These are phyloP conservation scores for Oryza rufipogon DNA, from an alignment of 176 grass and related monocot genomes.

Conservation along the genomic window DNA sequence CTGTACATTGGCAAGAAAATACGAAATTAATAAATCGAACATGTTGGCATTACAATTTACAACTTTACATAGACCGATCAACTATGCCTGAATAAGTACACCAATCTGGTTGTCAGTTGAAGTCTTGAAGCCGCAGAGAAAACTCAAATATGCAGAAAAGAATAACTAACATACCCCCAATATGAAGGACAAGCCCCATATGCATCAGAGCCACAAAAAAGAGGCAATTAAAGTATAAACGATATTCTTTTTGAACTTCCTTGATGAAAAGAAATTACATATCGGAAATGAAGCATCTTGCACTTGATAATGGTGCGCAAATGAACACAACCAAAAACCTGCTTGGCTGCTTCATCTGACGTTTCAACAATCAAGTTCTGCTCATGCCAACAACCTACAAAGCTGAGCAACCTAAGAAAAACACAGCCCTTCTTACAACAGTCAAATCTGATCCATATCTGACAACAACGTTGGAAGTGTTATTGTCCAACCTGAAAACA, in stretches of 20 bases:
- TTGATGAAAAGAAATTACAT: conserved; percentile 13
- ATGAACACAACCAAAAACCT: conserved; percentile 5
- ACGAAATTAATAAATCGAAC: neutral
- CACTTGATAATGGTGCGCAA: neutral
- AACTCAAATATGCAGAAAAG: neutral
- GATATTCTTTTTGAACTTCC: conserved; percentile 28
- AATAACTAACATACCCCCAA: neutral
- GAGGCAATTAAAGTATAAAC: neutral
- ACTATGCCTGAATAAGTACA: neutral
- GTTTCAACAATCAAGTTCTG: conserved; percentile 13
- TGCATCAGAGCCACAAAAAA: conserved; percentile 5
- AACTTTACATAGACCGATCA: neutral
- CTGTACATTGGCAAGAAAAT: neutral
- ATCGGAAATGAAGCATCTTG: neutral
- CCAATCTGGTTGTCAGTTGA: neutral
- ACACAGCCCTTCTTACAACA: neutral
- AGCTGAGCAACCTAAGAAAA: conserved; percentile 9
- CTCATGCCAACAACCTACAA: neutral
- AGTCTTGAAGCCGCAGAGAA: neutral
- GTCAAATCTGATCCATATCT: conserved; percentile 6
- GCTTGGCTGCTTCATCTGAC: conserved; percentile 13
- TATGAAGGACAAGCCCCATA: neutral
- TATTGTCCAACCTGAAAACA: neutral
- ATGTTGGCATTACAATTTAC: conserved; percentile 27
- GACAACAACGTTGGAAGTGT: conserved; percentile 4